Evolutionary conservation across 148 eudicot genomes (phyloP).

Genomic region (Vaccinium vitisidaea): DNA sequence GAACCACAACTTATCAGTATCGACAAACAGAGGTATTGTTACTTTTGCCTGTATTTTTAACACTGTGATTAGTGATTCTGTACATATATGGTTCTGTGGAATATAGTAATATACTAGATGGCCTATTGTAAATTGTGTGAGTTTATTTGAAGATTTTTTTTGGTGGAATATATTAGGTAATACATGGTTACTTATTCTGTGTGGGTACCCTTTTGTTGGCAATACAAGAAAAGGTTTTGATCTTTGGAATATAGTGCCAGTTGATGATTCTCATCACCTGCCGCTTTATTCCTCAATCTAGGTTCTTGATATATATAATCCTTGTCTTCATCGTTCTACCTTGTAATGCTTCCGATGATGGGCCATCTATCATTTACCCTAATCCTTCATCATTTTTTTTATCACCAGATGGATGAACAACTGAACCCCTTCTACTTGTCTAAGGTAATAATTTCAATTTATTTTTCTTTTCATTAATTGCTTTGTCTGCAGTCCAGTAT

Average conservation of each 20-base stretch:
- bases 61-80: not conserved
- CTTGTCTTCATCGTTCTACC: not conserved
- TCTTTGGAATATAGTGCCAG: not conserved
- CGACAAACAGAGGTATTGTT: constrained; percentile 73
- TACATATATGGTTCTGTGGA: not conserved
- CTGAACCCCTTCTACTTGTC: constrained; percentile 53
- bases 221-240: not conserved
- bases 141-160: not conserved
- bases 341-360: not conserved
- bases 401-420: constrained; percentile 68
- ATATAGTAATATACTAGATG: not conserved
- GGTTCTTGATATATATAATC: not conserved
- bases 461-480: not conserved
- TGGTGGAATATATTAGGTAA: too few species aligned
- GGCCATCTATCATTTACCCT: not conserved
- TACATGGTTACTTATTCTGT: not conserved
- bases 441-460: constrained; percentile 39
- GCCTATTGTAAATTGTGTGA: not conserved
- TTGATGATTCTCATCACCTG: constrained; percentile 9
- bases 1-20: constrained; percentile 86
- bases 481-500: not conserved
- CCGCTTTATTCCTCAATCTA: constrained; percentile 13
- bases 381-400: not conserved
- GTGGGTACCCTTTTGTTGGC: not conserved
- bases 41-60: not conserved